These are phyloP conservation scores for Ajuga reptans DNA, from an alignment of 305 asterid species.

Conservation along the genomic window DNA sequence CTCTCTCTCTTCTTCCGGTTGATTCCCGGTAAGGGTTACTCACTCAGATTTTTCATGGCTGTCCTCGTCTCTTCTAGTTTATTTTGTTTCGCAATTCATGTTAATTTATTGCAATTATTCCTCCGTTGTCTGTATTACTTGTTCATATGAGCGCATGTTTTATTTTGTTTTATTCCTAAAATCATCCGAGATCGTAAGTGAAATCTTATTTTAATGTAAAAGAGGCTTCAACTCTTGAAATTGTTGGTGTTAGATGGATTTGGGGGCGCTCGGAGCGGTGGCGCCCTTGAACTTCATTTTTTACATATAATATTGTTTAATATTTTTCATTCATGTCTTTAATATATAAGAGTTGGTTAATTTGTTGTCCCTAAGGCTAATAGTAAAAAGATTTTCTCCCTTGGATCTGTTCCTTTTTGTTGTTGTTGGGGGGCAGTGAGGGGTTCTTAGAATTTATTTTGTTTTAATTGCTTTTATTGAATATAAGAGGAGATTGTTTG, in stretches of 20 bases:
- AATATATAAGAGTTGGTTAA: too few relatives aligned
- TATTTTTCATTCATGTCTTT: too few relatives aligned
- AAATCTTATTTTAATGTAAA: not conserved
- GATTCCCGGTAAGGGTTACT: conserved; percentile 10
- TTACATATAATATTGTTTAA: too few relatives aligned
- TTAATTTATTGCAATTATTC: not conserved
- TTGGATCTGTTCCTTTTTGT: too few relatives aligned
- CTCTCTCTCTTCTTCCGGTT: conserved; percentile 13
- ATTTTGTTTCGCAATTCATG: not conserved
- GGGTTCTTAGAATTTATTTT: not conserved
- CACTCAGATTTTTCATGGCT: not conserved
- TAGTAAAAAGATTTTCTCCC: too few relatives aligned
- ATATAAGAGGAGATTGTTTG: not conserved
- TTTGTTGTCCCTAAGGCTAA: too few relatives aligned
- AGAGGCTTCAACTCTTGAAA: not conserved
- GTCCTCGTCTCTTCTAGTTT: not conserved
- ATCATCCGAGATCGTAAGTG: not conserved
- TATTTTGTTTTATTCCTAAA: not conserved
- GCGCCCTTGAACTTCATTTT: too few relatives aligned
- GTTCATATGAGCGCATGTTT: not conserved
- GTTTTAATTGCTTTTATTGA: not conserved
- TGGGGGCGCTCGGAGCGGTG: too few relatives aligned
- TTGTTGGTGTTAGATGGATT: not conserved
- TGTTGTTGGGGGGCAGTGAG: not conserved
- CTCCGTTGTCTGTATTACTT: not conserved